A percentile compares a stretch with the other conserved stretches of the same genome.
phyloP scores from a whole-genome alignment of 306 rosid genomes.

The Lathyrus sativus region DNA sequence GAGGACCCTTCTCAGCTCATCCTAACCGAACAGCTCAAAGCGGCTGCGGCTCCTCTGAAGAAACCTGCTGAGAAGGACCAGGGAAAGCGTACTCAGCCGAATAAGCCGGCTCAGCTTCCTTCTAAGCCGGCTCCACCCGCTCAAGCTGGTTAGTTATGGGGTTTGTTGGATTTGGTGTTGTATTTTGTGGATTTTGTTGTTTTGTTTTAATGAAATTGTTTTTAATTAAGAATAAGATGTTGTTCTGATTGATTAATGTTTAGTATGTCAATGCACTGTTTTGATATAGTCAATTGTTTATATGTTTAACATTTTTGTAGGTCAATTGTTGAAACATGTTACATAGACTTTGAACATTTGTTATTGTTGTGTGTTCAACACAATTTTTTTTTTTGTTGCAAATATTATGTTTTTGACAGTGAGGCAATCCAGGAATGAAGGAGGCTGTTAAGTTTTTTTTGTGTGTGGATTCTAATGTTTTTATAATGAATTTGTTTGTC shows the following conservation, averaged over 20 bases:
- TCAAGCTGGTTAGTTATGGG: constrained; percentile 66
- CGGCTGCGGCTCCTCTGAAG: constrained; percentile 46
- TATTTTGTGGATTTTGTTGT: not conserved
- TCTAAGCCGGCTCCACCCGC: constrained; percentile 82
- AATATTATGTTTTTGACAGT: constrained; percentile 44
- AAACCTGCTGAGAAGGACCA: constrained; percentile 42
- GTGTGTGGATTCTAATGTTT: no score
- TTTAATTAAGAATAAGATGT: no score
- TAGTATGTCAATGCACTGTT: no score
- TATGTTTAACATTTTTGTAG: no score
- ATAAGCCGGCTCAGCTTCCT: constrained; percentile 70
- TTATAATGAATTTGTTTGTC: no score
- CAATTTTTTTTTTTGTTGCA: not conserved
- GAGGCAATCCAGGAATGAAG: constrained; percentile 76
- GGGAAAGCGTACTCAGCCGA: constrained; percentile 44
- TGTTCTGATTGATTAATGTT: no score
- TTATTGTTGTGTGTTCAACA: not conserved
- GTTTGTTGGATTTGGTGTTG: not conserved
- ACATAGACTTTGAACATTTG: not conserved
- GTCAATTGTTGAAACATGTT: not conserved
- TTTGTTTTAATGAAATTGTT: not conserved
- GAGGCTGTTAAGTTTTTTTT: constrained; percentile 51
- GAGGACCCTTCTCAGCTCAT: constrained; percentile 85
- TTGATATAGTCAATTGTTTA: no score
- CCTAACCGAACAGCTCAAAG: constrained; percentile 60